Evolutionary conservation across 805 yeast genomes (phyloP), one percentile per base, ranked within the genome.

Genomic region (Isabelozyma rhagii): DNA sequence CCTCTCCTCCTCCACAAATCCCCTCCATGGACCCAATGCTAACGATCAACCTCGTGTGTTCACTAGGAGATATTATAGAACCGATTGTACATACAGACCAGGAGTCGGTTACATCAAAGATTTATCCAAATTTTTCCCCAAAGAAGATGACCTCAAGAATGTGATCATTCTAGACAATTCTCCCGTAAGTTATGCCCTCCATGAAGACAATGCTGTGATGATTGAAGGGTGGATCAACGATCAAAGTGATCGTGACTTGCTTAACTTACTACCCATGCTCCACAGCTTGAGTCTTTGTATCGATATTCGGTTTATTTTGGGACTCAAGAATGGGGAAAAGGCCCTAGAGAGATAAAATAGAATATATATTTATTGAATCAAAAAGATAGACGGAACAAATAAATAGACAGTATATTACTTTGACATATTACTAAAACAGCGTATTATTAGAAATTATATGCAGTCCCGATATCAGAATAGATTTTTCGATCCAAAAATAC

Each of bases 171-270:
- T 94, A 46, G 99, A 94, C 70, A 94, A 94, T 69, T 90, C 97
- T 9, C 98, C 98, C 1, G 80, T 91, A 25, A 87, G 96, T 61
- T 94, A 89, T 64, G 84, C 89, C 13, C 70, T 82, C 64, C 92
- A 93, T 65, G 89, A 84, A 51, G 85, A 85, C 56, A 94, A 94
- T 61, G 99, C 97, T 1, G 85, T 94, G 18, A 84, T 87, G 71
- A 90, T 94, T 6, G 97, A 92, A 68, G 98, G 99, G 43, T 94
- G 99, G 99, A 90, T 94, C 54, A 89, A 88, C 62, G 99, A 94
- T 67, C 96, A 96, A n/a, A 81, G 85, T 38, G 99, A 94, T 62
- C 74, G 84, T 18, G 96, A 90, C 60, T 71, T 94, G 51, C 72
- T 94, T 67, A 84, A 90, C 58, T 69, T 94, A 47, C 66, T 94